phyloP scores from a whole-genome alignment of 73 alveolate genomes.

The Effrenium voratum region DNA sequence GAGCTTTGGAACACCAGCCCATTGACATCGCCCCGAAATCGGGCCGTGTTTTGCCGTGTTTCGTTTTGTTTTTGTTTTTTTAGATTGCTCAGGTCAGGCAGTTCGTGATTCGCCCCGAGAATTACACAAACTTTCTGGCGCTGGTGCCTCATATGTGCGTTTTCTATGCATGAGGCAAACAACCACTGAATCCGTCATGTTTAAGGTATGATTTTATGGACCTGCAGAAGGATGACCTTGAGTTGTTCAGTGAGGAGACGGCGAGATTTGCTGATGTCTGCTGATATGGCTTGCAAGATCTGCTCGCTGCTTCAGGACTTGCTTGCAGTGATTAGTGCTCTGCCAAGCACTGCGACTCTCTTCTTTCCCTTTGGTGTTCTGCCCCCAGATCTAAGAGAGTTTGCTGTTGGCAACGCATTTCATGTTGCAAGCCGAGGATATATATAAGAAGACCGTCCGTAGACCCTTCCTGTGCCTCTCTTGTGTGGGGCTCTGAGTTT shows the following conservation, averaged over 20 bases:
- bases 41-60: no score
- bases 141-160: background rate
- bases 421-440: background rate
- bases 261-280: background rate
- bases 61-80: background rate
- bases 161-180: background rate
- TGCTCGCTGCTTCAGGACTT: background rate
- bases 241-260: constrained; percentile 43
- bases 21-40: background rate
- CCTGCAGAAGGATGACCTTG: constrained; percentile 54
- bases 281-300: background rate
- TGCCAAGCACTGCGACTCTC: constrained; percentile 37
- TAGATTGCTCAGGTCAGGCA: constrained; percentile 15
- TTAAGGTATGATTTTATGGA: constrained; percentile 58
- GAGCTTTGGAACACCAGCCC: background rate
- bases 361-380: constrained; percentile 61
- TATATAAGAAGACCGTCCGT: constrained; percentile 40
- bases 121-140: constrained; percentile 43
- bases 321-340: constrained; percentile 24
- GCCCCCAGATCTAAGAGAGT: constrained; percentile 1
- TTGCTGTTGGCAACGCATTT: no score
- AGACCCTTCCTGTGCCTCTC: constrained; percentile 55
- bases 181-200: background rate
- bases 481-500: constrained; percentile 7
- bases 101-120: constrained; percentile 55